phyloP scores from a whole-genome alignment of 1,284 basidiomycete genomes.

The Pseudozyma sp. region DNA sequence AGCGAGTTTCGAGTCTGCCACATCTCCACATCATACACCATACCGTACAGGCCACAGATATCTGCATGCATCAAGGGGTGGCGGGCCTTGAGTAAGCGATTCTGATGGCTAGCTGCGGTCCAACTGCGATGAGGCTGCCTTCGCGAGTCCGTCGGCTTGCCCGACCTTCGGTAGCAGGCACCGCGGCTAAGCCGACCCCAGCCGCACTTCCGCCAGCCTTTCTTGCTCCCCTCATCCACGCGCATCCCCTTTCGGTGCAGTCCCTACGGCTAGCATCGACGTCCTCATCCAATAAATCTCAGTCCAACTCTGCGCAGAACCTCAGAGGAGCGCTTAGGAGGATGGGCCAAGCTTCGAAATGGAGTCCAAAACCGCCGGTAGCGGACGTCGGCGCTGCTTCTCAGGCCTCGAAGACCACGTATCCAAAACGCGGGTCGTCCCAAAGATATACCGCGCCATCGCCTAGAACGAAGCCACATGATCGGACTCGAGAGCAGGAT shows the following conservation, averaged over 20 bases:
- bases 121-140: slow-evolving; percentile 18
- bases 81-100: too few relatives aligned
- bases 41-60: too few relatives aligned
- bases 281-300: slow-evolving; percentile 2
- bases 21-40: too few relatives aligned
- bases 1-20: too few relatives aligned
- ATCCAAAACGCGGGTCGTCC: background rate
- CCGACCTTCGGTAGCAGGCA: background rate
- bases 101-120: slow-evolving; percentile 15
- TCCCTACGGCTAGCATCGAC: background rate
- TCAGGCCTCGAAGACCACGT: background rate
- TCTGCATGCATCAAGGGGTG: too few relatives aligned
- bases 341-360: slow-evolving; percentile 16
- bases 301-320: slow-evolving; percentile 23
- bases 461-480: background rate
- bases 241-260: slow-evolving; percentile 12
- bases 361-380: slow-evolving; percentile 11
- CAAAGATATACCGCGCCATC: background rate
- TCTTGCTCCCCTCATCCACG: slow-evolving; percentile 17
- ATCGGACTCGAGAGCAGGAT: slow-evolving; percentile 2
- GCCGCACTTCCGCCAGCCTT: slow-evolving; percentile 20
- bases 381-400: background rate
- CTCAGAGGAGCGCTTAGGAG: slow-evolving; percentile 22
- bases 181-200: background rate
- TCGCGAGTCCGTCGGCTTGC: slow-evolving; percentile 4